A percentile compares a stretch with the other conserved stretches of the same genome.
Evolutionary conservation across 805 yeast species (phyloP).

Genomic region (Limtongia smithiae): DNA sequence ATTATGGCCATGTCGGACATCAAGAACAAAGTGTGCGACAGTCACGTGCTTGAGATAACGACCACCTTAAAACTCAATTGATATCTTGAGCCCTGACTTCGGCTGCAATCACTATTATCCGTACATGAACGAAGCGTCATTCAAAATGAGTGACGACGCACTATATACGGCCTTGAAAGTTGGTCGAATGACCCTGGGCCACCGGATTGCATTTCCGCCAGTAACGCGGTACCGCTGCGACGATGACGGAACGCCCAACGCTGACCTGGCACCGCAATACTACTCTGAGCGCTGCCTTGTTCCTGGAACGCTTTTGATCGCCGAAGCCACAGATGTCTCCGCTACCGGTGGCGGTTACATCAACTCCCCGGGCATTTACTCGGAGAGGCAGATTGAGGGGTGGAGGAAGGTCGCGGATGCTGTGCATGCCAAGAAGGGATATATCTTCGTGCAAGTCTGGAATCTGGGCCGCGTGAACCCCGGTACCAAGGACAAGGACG

Average conservation of each 20-base stretch:
- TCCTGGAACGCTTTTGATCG: conserved; percentile 56
- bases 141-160: too few species aligned
- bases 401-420: conserved; percentile 55
- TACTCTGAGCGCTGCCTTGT: conserved; percentile 54
- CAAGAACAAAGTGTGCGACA: too few species aligned
- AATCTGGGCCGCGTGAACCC: conserved; percentile 44
- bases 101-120: too few species aligned
- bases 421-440: conserved; percentile 45
- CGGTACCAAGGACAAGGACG: conserved; percentile 33
- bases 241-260: conserved; percentile 29
- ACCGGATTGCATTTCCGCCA: conserved; percentile 51
- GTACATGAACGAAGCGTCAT: too few species aligned
- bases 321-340: conserved; percentile 59
- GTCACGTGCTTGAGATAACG: too few species aligned
- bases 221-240: conserved; percentile 46
- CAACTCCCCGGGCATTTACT: conserved; percentile 48
- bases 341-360: conserved; percentile 43
- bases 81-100: too few species aligned
- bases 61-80: too few species aligned
- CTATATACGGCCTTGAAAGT: conserved; percentile 33
- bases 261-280: conserved; percentile 49
- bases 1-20: too few species aligned
- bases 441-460: conserved; percentile 45
- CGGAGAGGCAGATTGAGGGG: conserved; percentile 79
- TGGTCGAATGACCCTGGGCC: conserved; percentile 32